Evolutionary conservation across 805 yeast genomes (phyloP).

Genomic region (Kazachstania bromeliacearum): DNA sequence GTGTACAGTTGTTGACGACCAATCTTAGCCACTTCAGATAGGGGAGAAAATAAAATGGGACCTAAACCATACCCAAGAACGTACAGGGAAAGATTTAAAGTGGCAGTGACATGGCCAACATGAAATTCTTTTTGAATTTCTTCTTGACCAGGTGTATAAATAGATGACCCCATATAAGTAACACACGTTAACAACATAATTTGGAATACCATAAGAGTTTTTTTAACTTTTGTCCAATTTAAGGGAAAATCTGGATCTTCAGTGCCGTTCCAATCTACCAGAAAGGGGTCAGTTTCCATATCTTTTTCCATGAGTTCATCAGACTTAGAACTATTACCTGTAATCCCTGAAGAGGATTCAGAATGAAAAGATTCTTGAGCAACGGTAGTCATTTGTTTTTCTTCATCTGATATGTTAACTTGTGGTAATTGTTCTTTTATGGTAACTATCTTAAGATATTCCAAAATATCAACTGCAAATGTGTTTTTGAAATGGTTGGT

Average conservation of each 20-base stretch:
- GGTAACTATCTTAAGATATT: slow-evolving; percentile 10
- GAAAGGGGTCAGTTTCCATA: slow-evolving; percentile 19
- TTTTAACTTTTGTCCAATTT: slow-evolving; percentile 43
- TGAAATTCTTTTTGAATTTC: slow-evolving; percentile 38
- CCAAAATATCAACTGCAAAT: slow-evolving; percentile 19
- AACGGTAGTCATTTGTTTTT: background rate
- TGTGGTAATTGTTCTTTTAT: slow-evolving; percentile 8
- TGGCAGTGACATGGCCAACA: slow-evolving; percentile 37
- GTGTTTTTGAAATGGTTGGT: slow-evolving; percentile 16
- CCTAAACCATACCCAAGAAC: slow-evolving; percentile 56
- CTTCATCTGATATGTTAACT: slow-evolving; percentile 1
- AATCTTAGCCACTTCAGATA: slow-evolving; percentile 44
- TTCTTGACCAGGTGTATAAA: slow-evolving; percentile 43
- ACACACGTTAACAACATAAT: slow-evolving; percentile 40
- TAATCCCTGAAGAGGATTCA: background rate
- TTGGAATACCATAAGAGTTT: slow-evolving; percentile 31
- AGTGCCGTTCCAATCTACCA: slow-evolving; percentile 20
- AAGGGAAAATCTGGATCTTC: slow-evolving; percentile 49
- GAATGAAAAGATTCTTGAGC: background rate
- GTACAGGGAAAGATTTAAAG: slow-evolving; percentile 44
- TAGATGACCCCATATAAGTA: slow-evolving; percentile 49
- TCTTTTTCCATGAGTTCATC: background rate
- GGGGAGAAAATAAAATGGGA: slow-evolving; percentile 49
- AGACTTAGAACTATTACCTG: background rate
- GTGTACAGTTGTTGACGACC: slow-evolving; percentile 47